Conservation (phyloP, 2,329 filamentous ascomycete genomes). For the Camillea tinctor region DNA sequence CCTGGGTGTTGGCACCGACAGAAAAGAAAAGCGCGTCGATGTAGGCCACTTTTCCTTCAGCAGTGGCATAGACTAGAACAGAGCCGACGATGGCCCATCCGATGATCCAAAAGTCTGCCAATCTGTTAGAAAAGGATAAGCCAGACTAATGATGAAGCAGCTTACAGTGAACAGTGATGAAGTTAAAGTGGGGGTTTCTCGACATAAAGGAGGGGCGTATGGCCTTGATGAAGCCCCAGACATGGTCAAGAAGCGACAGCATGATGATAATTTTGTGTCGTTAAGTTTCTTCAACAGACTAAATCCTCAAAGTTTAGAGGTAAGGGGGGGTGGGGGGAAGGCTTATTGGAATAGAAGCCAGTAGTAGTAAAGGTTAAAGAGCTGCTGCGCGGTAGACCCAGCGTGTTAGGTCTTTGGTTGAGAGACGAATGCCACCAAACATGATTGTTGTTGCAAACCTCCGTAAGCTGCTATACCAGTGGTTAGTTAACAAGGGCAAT, state of each 20-base stretch:
- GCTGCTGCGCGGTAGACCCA: slow-evolving; percentile 20
- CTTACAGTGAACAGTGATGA: slow-evolving; percentile 77
- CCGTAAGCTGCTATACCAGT: slow-evolving; percentile 9
- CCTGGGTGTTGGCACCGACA: slow-evolving; percentile 85
- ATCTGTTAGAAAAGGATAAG: slow-evolving; percentile 11
- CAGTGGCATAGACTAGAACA: slow-evolving; percentile 67
- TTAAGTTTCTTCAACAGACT: not conserved
- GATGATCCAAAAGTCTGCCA: slow-evolving; percentile 75
- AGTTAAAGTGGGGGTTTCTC: slow-evolving; percentile 71
- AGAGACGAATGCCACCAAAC: slow-evolving; percentile 18
- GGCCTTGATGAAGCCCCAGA: slow-evolving; percentile 45
- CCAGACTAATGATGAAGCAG: slow-evolving; percentile 13
- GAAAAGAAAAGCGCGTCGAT: slow-evolving; percentile 88
- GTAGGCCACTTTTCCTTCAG: slow-evolving; percentile 63
- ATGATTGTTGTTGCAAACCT: slow-evolving; percentile 20
- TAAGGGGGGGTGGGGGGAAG: not conserved
- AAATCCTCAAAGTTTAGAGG: not conserved
- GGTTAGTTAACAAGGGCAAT: slow-evolving; percentile 5
- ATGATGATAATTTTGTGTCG: slow-evolving; percentile 26
- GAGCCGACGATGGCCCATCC: slow-evolving; percentile 71
- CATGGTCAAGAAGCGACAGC: slow-evolving; percentile 30
- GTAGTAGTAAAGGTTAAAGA: slow-evolving; percentile 28
- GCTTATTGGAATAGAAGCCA: slow-evolving; percentile 4
- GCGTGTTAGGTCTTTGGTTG: slow-evolving; percentile 23
- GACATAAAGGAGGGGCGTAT: slow-evolving; percentile 58